Percentiles rank a stretch among this genome's conserved stretches.
These are phyloP conservation scores for Fusarium sp. DNA, from an alignment of 2,329 filamentous ascomycete species.

Conservation along the genomic window DNA sequence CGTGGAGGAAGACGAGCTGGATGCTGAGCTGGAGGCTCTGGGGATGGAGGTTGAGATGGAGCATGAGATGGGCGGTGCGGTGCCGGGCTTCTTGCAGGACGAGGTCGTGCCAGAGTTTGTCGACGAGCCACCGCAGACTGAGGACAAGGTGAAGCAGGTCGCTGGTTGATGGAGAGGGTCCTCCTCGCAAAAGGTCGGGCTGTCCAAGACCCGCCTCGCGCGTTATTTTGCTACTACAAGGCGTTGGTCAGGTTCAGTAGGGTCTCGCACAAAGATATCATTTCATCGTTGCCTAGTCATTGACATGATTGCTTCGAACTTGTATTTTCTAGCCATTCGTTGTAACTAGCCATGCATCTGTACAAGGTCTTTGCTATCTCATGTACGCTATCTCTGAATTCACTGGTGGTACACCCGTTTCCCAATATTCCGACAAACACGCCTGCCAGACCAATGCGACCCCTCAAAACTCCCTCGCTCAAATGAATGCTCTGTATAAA, in stretches of 20 bases:
- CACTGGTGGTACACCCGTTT: slow-evolving; percentile 22
- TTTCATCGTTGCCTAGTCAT: slow-evolving; percentile 10
- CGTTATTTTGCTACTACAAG: slow-evolving; percentile 18
- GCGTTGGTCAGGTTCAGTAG: slow-evolving; percentile 40
- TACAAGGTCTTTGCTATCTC: background rate
- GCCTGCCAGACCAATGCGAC: slow-evolving; percentile 14
- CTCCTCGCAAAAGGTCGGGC: too few species aligned
- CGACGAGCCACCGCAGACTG: slow-evolving; percentile 82
- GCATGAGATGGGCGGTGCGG: slow-evolving; percentile 67
- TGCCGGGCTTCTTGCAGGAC: slow-evolving; percentile 90
- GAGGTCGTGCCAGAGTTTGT: slow-evolving; percentile 89
- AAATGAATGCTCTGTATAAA: slow-evolving; percentile 28
- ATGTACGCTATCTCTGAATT: slow-evolving; percentile 4
- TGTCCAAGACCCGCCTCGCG: background rate
- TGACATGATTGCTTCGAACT: background rate
- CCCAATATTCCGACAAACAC: slow-evolving; percentile 11
- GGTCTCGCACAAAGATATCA: slow-evolving; percentile 26
- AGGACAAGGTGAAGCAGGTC: slow-evolving; percentile 82
- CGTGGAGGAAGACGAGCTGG: slow-evolving; percentile 94
- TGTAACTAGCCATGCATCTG: background rate
- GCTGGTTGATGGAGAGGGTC: slow-evolving; percentile 62
- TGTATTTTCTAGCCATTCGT: background rate
- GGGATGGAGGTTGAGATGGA: slow-evolving; percentile 95
- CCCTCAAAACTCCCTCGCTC: slow-evolving; percentile 36
- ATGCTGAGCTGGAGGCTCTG: slow-evolving; percentile 94